A percentile compares a stretch with the other conserved stretches of the same genome.
Conservation (phyloP, 768 basidiomycete species). For the Phylloporus sp. region DNA sequence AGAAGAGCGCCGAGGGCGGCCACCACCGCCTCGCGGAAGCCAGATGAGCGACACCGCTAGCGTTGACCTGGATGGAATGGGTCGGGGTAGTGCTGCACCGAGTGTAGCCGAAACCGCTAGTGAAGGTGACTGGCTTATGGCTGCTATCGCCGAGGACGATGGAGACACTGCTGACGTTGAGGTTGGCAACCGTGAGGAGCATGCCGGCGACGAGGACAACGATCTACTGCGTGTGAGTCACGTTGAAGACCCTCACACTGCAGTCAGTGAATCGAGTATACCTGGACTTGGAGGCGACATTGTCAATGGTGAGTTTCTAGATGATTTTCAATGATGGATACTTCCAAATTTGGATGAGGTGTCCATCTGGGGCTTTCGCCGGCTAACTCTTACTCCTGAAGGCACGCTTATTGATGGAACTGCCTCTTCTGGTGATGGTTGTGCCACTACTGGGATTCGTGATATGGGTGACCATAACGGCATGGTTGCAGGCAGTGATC, state of each 20-base stretch:
- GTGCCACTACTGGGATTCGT: constrained; percentile 12
- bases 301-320: constrained; percentile 53
- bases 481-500: constrained; percentile 23
- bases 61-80: constrained; percentile 54
- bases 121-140: constrained; percentile 88
- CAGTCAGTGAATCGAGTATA: constrained; percentile 31
- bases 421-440: constrained; percentile 31
- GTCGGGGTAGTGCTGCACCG: constrained; percentile 60
- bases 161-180: constrained; percentile 55
- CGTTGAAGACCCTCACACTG: constrained; percentile 38
- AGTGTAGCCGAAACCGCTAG: constrained; percentile 59
- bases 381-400: constrained; percentile 50
- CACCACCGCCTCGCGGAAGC: constrained; percentile 50
- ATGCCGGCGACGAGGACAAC: constrained; percentile 43
- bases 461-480: constrained; percentile 13
- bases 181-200: constrained; percentile 50
- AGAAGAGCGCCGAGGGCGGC: constrained; percentile 66
- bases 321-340: constrained; percentile 42
- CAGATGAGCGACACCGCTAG: constrained; percentile 53
- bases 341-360: constrained; percentile 38
- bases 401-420: constrained; percentile 38
- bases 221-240: constrained; percentile 42
- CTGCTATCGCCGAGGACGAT: constrained; percentile 74
- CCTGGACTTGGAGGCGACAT: constrained; percentile 32
- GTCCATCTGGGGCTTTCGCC: constrained; percentile 48